Base-by-base conservation (phyloP, 2,329 filamentous ascomycete genomes). In the Aspergillus latus region DNA sequence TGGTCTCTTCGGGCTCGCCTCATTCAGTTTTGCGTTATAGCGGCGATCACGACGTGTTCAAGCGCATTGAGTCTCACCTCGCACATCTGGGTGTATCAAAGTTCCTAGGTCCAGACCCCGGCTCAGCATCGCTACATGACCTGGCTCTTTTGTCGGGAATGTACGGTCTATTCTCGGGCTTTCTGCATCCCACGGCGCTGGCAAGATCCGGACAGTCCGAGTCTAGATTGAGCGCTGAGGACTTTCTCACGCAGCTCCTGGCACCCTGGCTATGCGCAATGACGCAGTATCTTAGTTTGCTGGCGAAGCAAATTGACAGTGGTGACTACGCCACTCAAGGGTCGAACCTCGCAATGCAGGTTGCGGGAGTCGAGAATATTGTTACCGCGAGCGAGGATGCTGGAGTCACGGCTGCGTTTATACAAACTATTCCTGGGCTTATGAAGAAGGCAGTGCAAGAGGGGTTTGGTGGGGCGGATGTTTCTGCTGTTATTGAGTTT, bases 81-180 rank as follows among this genome's bases (percentile, higher is more conserved):
- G 28, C 48, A 1, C 11, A 42, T 6, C 52, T 60, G 1, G 56
- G 56, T 5, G 52, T 13, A 5, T 15, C 34, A 5, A 55, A 48
- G 11, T 60, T 39, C 16, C 56, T 60, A 5, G 56, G 56, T 5
- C 10, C n/a, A 2, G 58, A 58, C 28, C 39, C 58, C 1, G 58
- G 56, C 9, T 44, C 49, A 3, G 58, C 58, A 4, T 58, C 58
- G 5, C 42, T 60, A 13, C 49, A 60, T 28, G 58, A 60, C 29
- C 32, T 60, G 8, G 58, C 58, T 4, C 11, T 60, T 15, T 39
- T 60, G 7, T 50, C 56, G 5, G 58, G 58, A 7, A 60, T 58
- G 58, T 60, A 56, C 29, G 58, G 58, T 5, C 56, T 60, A 10
- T 60, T 60, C 54, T 55, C 57, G 1, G 59, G 59, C 10, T 61